Base-by-base conservation (phyloP, 129 eudicot genomes). In the Chrysanthemum seticuspe region DNA sequence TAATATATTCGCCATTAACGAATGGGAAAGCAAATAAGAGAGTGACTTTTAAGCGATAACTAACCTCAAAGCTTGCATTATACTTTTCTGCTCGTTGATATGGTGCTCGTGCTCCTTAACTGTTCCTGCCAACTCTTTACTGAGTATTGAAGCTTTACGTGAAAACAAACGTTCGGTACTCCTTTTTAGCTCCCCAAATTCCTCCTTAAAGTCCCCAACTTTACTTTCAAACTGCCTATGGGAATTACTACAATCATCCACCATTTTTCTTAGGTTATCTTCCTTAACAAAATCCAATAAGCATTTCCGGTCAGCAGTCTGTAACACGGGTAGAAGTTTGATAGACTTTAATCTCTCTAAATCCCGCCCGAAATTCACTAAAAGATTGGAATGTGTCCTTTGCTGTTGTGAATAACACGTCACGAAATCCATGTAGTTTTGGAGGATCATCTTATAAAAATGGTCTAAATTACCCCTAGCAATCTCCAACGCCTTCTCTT, bases 401-500 rank as follows among this genome's bases (percentile, higher is more conserved):
- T 91, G 84, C 76, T 91, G 97, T 76, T 86, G 88, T 0, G 96
- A 86, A 31, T 88, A 85, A 81, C 83, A 84, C 80, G 83, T 95
- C 36, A 81, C 78, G 52, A 95, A 95, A 61, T 95, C 97, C 57
- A 15, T 78, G 79, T 90, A 95, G 71, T 82, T 91, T 34, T 95
- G 96, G 53, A 72, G 81, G 34, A 95, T 81, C 81, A 91, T 91
- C 85, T 67, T 88, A 49, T 84, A 95, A 68, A 83, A 88, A 80
- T 86, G 89, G 76, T 90, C 96, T 73, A 95, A 70, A 80, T 80
- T 95, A 70, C 91, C 89, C 85, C 95, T 71, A 16, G 99, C 99
- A 69, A 95, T 95, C 82, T 88, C 99, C 82, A 95, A 77, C 2
- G 96, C 99, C 83, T 83, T 88, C 57, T 91, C 99, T 81, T 95